These are phyloP conservation scores for Rhinocladiella similis DNA, from an alignment of 2,329 filamentous ascomycete species.

Conservation along the genomic window DNA sequence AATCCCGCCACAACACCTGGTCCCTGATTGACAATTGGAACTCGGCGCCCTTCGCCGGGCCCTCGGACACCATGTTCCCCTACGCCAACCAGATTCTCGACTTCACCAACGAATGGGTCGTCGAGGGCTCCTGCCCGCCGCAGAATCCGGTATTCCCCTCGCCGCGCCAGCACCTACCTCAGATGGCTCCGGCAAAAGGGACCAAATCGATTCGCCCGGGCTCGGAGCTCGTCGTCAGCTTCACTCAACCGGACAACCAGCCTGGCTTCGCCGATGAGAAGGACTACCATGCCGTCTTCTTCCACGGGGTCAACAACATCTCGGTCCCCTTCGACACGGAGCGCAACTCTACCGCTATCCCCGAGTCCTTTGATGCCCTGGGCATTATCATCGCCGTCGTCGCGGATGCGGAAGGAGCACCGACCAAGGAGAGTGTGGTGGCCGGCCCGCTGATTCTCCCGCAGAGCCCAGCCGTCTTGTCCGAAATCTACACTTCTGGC, in stretches of 20 bases:
- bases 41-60: conserved; percentile 42
- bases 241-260: conserved; percentile 27
- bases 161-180: conserved; percentile 39
- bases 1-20: conserved; percentile 45
- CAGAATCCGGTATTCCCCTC: conserved; percentile 41
- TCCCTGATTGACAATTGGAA: conserved; percentile 45
- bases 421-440: conserved; percentile 39
- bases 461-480: conserved; percentile 34
- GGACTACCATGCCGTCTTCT: conserved; percentile 45
- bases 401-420: conserved; percentile 38
- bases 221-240: conserved; percentile 35
- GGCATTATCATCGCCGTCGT: conserved; percentile 41
- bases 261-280: conserved; percentile 26
- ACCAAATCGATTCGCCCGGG: conserved; percentile 35
- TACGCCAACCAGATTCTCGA: conserved; percentile 46
- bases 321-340: conserved; percentile 39
- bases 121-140: conserved; percentile 37
- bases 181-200: conserved; percentile 32
- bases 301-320: conserved; percentile 40
- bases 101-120: conserved; percentile 36
- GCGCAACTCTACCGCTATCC: conserved; percentile 37
- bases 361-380: conserved; percentile 38
- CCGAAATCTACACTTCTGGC: too few relatives aligned
- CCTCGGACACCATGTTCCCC: conserved; percentile 42
- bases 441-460: conserved; percentile 42